These are phyloP conservation scores for Pythium sukuiense DNA, from an alignment of 352 stramenopile genomes.

Conservation along the genomic window DNA sequence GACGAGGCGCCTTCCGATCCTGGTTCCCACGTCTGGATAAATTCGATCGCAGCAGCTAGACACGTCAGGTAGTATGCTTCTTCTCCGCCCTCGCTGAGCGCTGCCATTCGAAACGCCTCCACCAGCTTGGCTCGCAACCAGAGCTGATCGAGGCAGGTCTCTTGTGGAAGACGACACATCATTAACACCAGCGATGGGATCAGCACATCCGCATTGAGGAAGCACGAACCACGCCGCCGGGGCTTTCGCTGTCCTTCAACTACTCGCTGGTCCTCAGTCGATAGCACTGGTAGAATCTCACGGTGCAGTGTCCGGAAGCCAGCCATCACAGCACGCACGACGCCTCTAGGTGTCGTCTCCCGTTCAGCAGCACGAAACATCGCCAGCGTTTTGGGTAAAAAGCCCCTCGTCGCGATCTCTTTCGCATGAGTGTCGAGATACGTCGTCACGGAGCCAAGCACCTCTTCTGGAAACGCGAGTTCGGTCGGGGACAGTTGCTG, in stretches of 20 bases:
- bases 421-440: slow-evolving; percentile 6
- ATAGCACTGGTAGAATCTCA: slow-evolving; percentile 25
- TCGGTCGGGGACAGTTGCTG: slow-evolving; percentile 16
- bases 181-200: slow-evolving; percentile 37
- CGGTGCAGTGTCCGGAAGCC: slow-evolving; percentile 29
- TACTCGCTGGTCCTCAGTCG: neutral
- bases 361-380: slow-evolving; percentile 26
- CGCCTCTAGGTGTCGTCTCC: slow-evolving; percentile 29
- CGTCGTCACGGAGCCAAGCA: slow-evolving; percentile 1
- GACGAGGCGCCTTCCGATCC: neutral
- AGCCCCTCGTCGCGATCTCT: slow-evolving; percentile 6
- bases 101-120: slow-evolving; percentile 20
- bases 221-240: slow-evolving; percentile 15
- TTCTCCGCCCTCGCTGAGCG: slow-evolving; percentile 30
- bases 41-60: slow-evolving; percentile 30
- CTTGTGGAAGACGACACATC: slow-evolving; percentile 25
- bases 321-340: slow-evolving; percentile 29
- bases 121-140: slow-evolving; percentile 30
- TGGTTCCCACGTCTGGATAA: slow-evolving; percentile 28
- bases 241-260: neutral
- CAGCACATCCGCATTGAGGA: slow-evolving; percentile 35
- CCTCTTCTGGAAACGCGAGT: slow-evolving; percentile 30
- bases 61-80: slow-evolving; percentile 41
- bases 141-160: slow-evolving; percentile 24
- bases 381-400: slow-evolving; percentile 27